Evolutionary conservation across 2,329 filamentous ascomycete genomes (phyloP).

Genomic region (Penicillium italicum): DNA sequence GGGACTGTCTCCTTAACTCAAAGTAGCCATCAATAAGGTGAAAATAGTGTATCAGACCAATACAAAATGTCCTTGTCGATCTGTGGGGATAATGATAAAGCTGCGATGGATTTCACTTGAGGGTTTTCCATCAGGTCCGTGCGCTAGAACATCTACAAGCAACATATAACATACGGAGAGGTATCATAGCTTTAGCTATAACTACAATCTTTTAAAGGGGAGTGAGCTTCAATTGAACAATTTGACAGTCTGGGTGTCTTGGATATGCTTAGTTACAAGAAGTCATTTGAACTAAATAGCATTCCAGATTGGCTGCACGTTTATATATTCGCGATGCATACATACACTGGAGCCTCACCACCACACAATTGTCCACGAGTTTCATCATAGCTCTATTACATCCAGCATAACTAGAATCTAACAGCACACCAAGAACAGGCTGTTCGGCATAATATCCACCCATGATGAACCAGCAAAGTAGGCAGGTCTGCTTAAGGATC

Average conservation of each 20-base stretch:
- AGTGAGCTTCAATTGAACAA: background rate
- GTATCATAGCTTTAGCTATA: background rate
- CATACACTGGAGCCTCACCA: background rate
- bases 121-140: slow-evolving; percentile 6
- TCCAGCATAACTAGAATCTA: background rate
- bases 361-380: background rate
- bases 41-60: background rate
- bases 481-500: background rate
- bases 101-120: slow-evolving; percentile 4
- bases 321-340: background rate
- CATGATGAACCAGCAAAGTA: background rate
- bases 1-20: background rate
- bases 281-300: background rate
- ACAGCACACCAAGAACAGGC: background rate
- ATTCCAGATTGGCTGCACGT: background rate
- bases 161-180: too few relatives aligned
- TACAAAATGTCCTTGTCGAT: slow-evolving; percentile 6
- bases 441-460: background rate
- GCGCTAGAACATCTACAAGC: too few relatives aligned
- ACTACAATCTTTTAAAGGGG: background rate
- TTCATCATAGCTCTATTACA: too few relatives aligned
- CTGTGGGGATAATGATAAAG: slow-evolving; percentile 9
- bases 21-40: background rate
- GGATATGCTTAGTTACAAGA: too few relatives aligned
- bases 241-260: background rate